phyloP scores from a whole-genome alignment of 352 stramenopile species.

The Phytophthora lateralis region DNA sequence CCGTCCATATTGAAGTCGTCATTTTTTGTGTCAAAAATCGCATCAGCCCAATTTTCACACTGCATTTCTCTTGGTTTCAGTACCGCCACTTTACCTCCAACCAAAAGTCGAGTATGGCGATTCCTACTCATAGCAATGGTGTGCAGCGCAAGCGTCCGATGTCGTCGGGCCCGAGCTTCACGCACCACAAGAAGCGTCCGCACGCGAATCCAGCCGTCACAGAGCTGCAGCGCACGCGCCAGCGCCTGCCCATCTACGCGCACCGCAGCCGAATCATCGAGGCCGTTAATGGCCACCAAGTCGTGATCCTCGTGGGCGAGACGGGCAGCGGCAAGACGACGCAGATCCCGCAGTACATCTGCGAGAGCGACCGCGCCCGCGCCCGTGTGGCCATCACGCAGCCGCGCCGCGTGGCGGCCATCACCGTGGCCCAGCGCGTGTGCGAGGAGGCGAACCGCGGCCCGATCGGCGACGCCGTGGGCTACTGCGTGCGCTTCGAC shows the following conservation, averaged over 20 bases:
- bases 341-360: slow-evolving; percentile 90
- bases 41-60: slow-evolving; percentile 3
- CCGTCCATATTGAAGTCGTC: slow-evolving; percentile 20
- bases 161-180: slow-evolving; percentile 8
- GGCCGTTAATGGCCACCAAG: slow-evolving; percentile 62
- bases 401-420: slow-evolving; percentile 79
- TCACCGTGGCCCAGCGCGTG: slow-evolving; percentile 85
- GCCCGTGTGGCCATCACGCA: slow-evolving; percentile 82
- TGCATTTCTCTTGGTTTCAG: slow-evolving; percentile 18
- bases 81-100: slow-evolving; percentile 28
- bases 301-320: slow-evolving; percentile 89
- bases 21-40: slow-evolving; percentile 4
- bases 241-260: slow-evolving; percentile 76
- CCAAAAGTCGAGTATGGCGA: slow-evolving; percentile 24
- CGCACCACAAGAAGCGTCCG: slow-evolving; percentile 42
- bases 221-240: slow-evolving; percentile 63
- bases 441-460: slow-evolving; percentile 64
- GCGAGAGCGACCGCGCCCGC: slow-evolving; percentile 55
- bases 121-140: slow-evolving; percentile 7
- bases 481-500: slow-evolving; percentile 95
- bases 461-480: slow-evolving; percentile 70
- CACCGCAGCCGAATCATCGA: slow-evolving; percentile 77
- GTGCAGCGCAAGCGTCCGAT: slow-evolving; percentile 34
- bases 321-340: slow-evolving; percentile 93
- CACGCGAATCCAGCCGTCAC: slow-evolving; percentile 25